A percentile compares a stretch with the other conserved stretches of the same genome.
These are phyloP conservation scores for Xerocomus potaroensis DNA, from an alignment of 768 basidiomycete genomes.

Conservation along the genomic window DNA sequence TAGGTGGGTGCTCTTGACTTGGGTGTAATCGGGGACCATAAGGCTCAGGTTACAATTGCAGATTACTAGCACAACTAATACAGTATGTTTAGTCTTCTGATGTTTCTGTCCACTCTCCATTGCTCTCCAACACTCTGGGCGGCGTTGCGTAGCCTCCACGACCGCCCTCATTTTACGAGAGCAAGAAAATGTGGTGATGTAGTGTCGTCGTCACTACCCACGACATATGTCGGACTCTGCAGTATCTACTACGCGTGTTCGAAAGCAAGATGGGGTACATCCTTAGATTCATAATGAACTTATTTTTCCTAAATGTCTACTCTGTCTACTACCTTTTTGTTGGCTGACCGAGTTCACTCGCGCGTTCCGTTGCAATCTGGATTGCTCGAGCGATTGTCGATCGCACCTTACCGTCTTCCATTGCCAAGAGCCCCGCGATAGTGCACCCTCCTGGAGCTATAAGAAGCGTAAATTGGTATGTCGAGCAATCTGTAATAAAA, in stretches of 20 bases:
- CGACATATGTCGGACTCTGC: conserved; percentile 34
- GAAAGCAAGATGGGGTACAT: conserved; percentile 36
- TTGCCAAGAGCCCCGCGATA: conserved; percentile 90
- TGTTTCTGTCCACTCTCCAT: background rate
- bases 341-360: conserved; percentile 78
- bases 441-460: conserved; percentile 97
- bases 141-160: conserved; percentile 65
- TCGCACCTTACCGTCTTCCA: conserved; percentile 92
- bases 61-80: too few species aligned
- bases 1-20: conserved; percentile 15
- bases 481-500: background rate
- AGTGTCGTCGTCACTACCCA: conserved; percentile 30
- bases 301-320: background rate
- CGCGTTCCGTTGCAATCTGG: conserved; percentile 88
- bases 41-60: too few species aligned
- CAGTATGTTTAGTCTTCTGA: background rate
- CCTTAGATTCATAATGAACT: background rate
- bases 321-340: conserved; percentile 39
- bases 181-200: conserved; percentile 50
- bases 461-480: conserved; percentile 1
- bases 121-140: conserved; percentile 98
- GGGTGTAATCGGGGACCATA: too few species aligned
- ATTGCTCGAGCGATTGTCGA: conserved; percentile 95
- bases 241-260: conserved; percentile 23
- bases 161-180: conserved; percentile 95